phyloP scores from a whole-genome alignment of 495 filamentous ascomycete genomes.

The Penicillium ochrochloron region DNA sequence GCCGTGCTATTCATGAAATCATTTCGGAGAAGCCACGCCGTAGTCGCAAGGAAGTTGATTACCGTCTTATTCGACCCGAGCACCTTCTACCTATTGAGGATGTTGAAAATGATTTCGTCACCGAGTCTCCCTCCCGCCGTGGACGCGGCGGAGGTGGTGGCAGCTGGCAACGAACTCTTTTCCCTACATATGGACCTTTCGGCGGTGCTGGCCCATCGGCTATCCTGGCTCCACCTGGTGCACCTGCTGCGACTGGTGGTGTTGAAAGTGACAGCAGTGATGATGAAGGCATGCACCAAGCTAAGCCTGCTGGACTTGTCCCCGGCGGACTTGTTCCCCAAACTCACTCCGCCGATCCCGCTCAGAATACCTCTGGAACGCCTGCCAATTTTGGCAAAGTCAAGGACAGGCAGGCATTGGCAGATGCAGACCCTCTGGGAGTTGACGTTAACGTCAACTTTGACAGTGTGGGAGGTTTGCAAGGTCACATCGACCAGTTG shows the following conservation, averaged over 20 bases:
- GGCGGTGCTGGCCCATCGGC: conserved; percentile 77
- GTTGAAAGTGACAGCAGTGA: conserved; percentile 96
- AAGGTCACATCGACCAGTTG: conserved; percentile 90
- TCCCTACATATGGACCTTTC: conserved; percentile 88
- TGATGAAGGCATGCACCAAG: conserved; percentile 70
- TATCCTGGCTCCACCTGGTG: conserved; percentile 78
- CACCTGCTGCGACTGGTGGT: conserved; percentile 69
- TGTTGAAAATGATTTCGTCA: conserved; percentile 58
- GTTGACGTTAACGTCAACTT: conserved; percentile 92
- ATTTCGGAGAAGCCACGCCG: conserved; percentile 63
- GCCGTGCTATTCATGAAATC: conserved; percentile 57
- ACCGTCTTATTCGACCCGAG: conserved; percentile 77
- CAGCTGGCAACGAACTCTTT: conserved; percentile 75
- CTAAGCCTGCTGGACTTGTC: conserved; percentile 64
- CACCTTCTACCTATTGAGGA: conserved; percentile 69
- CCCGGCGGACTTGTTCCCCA: conserved; percentile 62
- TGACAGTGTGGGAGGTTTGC: conserved; percentile 85
- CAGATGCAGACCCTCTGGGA: conserved; percentile 92
- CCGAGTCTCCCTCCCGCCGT: conserved; percentile 70
- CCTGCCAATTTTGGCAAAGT: conserved; percentile 87
- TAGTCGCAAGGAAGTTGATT: conserved; percentile 66
- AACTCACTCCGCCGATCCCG: conserved; percentile 65
- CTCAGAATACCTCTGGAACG: conserved; percentile 65
- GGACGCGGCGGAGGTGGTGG: conserved; percentile 58
- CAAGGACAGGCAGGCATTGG: conserved; percentile 78